Percentiles rank a stretch among this genome's conserved stretches.
These are phyloP conservation scores for Pelargonium myrrhifolium DNA, from an alignment of 441 rosid genomes.

Conservation along the genomic window DNA sequence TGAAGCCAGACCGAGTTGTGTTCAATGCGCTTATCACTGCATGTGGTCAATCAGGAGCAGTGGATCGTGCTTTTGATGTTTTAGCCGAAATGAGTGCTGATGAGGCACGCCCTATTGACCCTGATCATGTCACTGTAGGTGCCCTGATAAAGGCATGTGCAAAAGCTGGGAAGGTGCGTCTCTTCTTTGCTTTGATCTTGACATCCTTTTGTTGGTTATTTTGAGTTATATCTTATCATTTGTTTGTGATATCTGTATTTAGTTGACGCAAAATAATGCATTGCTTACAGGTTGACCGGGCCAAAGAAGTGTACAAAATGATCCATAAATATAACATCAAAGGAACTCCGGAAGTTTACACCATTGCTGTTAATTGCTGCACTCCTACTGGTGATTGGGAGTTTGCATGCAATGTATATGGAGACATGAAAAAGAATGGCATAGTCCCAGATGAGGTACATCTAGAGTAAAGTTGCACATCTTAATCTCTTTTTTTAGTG, in stretches of 20 bases:
- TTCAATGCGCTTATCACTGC: slow-evolving; percentile 94
- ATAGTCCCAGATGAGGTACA: slow-evolving; percentile 82
- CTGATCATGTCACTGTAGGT: slow-evolving; percentile 84
- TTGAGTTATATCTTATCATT: slow-evolving; percentile 13
- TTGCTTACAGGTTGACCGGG: slow-evolving; percentile 61
- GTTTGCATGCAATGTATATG: slow-evolving; percentile 57
- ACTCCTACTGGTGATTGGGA: slow-evolving; percentile 86
- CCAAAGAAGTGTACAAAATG: slow-evolving; percentile 72
- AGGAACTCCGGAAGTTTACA: slow-evolving; percentile 92
- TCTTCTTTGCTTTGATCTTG: background rate
- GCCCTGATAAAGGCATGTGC: slow-evolving; percentile 82
- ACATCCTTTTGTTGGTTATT: background rate
- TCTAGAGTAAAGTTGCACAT: slow-evolving; percentile 2
- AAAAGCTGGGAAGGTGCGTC: slow-evolving; percentile 81
- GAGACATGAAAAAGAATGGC: slow-evolving; percentile 63
- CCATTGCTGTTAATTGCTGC: slow-evolving; percentile 70
- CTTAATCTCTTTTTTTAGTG: background rate
- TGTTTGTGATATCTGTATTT: slow-evolving; percentile 12
- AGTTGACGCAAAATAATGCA: slow-evolving; percentile 18
- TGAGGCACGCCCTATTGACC: slow-evolving; percentile 79
- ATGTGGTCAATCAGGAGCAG: slow-evolving; percentile 92
- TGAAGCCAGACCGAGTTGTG: slow-evolving; percentile 96
- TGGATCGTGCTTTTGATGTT: slow-evolving; percentile 93
- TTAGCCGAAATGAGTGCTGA: slow-evolving; percentile 73
- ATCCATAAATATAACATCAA: slow-evolving; percentile 53